Evolutionary conservation across 257 asterid genomes (phyloP).

Genomic region (Solanum medicagineum): DNA sequence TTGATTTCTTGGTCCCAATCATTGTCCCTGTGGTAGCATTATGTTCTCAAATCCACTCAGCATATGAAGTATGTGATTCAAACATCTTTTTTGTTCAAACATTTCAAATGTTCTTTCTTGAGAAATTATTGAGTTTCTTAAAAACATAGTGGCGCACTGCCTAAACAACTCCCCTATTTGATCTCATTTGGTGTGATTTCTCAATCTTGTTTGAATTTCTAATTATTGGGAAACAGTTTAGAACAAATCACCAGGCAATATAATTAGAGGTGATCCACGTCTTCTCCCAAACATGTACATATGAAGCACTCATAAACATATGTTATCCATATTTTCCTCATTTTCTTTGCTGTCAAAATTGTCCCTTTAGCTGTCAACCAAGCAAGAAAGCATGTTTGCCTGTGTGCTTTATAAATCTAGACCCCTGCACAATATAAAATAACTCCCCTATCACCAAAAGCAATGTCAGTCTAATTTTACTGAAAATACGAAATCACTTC

Average conservation of each 20-base stretch:
- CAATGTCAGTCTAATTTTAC: neutral
- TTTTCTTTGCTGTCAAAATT: neutral
- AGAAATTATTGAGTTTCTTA: neutral
- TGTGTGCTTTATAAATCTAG: neutral
- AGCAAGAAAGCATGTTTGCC: neutral
- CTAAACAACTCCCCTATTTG: neutral
- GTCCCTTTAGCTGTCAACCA: neutral
- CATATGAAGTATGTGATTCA: neutral
- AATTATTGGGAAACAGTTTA: neutral
- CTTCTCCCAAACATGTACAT: neutral
- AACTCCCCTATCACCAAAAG: neutral
- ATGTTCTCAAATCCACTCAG: neutral
- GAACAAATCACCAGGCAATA: neutral
- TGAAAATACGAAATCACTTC: neutral
- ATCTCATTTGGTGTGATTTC: neutral
- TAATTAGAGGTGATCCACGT: neutral
- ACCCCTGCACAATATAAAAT: neutral
- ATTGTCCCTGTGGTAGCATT: neutral
- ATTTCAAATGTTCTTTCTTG: neutral
- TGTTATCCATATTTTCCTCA: neutral
- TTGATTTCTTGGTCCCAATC: neutral
- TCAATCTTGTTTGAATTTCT: neutral
- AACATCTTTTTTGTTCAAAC: neutral
- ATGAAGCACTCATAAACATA: neutral
- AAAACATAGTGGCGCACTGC: neutral